phyloP scores from a whole-genome alignment of 1,139 yeast species.

The Candida sp. region DNA sequence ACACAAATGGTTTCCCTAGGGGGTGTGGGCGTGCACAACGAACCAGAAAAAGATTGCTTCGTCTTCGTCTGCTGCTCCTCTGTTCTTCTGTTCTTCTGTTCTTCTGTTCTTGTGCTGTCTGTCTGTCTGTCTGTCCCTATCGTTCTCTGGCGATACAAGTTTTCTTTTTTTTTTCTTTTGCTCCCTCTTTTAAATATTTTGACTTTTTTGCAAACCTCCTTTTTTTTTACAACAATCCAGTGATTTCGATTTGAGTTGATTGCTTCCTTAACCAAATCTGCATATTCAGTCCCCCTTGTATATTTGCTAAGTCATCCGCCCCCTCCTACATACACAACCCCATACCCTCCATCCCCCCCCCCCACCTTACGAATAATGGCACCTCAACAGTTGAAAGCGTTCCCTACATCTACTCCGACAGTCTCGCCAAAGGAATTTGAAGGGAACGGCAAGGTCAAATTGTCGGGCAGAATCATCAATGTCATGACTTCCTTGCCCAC shows the following conservation, averaged over 20 bases:
- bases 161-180: not conserved
- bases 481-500: slow-evolving; percentile 74
- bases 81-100: no score
- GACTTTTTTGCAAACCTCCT: not conserved
- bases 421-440: slow-evolving; percentile 37
- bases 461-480: slow-evolving; percentile 69
- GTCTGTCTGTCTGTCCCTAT: not conserved
- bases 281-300: not conserved
- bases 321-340: no score
- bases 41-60: no score
- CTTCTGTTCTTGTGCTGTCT: not conserved
- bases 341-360: no score
- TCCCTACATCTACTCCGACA: slow-evolving; percentile 11
- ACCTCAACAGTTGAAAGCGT: slow-evolving; percentile 7
- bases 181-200: not conserved
- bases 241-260: not conserved
- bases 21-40: no score
- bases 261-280: not conserved
- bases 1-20: no score
- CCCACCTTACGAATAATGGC: not conserved
- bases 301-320: not conserved
- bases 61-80: no score
- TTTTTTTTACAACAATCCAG: slow-evolving; percentile 1
- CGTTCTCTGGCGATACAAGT: not conserved
- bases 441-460: slow-evolving; percentile 29